These are phyloP conservation scores for Rhytidiadelphus loreus DNA, from an alignment of 225 moss, liverwort and hornwort species.

Conservation along the genomic window DNA sequence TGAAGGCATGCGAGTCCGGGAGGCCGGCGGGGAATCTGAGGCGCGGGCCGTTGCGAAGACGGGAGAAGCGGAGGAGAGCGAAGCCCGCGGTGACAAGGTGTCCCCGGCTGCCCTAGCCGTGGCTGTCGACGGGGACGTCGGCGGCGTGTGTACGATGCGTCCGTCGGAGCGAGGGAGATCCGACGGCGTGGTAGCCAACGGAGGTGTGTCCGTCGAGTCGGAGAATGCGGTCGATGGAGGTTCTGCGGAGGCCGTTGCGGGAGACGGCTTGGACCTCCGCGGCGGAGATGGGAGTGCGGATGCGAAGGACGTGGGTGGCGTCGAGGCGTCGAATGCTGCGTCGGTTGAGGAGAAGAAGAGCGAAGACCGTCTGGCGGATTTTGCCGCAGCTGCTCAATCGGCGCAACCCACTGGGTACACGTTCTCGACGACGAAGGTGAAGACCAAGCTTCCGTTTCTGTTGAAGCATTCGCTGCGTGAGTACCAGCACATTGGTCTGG, in stretches of 20 bases:
- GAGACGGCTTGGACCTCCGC: background rate
- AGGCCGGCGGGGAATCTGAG: background rate
- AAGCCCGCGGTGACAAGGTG: background rate
- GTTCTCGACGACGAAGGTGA: conserved; percentile 92
- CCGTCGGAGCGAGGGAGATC: background rate
- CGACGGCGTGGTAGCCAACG: background rate
- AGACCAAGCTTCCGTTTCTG: conserved; percentile 89
- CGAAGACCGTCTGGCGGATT: conserved; percentile 74
- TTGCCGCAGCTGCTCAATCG: conserved; percentile 92
- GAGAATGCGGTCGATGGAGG: background rate
- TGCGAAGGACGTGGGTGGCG: background rate
- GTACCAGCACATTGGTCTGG: conserved; percentile 98
- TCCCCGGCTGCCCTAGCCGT: background rate
- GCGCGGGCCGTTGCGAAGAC: background rate
- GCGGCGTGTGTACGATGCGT: background rate
- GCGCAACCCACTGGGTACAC: conserved; percentile 99
- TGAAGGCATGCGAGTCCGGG: background rate
- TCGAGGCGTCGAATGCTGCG: background rate
- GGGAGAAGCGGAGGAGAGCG: background rate
- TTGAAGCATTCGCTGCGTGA: conserved; percentile 95
- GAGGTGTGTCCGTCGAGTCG: background rate
- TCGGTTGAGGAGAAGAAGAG: conserved; percentile 43
- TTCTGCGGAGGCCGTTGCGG: background rate
- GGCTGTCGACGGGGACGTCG: background rate
- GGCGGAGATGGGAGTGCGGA: background rate